These are phyloP conservation scores for Malus hybrid DNA, from an alignment of 331 rosid genomes.

Conservation along the genomic window DNA sequence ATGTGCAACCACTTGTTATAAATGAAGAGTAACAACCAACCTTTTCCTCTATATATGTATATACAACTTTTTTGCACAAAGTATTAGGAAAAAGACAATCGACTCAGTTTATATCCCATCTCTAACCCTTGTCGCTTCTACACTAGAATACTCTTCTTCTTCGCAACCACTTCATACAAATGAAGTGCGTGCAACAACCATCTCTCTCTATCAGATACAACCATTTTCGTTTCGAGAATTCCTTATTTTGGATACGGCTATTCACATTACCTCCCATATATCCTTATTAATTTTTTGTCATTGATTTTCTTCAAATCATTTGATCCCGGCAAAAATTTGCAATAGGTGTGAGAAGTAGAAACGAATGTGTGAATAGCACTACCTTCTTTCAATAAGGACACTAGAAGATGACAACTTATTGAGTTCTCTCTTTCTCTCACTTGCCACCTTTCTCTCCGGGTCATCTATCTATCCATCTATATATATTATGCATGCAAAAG, in stretches of 20 bases:
- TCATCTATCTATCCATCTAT: not conserved
- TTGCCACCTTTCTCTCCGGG: not conserved
- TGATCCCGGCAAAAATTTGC: too few relatives aligned
- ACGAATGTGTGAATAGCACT: not conserved
- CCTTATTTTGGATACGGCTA: too few relatives aligned
- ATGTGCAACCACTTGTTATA: slow-evolving; percentile 23
- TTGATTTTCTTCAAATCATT: too few relatives aligned
- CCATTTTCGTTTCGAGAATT: not conserved
- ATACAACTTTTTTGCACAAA: not conserved
- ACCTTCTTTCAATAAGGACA: not conserved
- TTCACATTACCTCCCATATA: too few relatives aligned
- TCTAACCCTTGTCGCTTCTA: slow-evolving; percentile 5
- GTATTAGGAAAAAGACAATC: not conserved
- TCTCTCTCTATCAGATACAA: not conserved
- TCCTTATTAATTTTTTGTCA: too few relatives aligned
- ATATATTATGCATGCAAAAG: not conserved
- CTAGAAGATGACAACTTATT: not conserved
- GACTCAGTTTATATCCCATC: not conserved
- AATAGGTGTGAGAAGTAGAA: too few relatives aligned
- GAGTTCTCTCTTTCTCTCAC: not conserved
- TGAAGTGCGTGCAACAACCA: not conserved
- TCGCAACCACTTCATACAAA: slow-evolving; percentile 15
- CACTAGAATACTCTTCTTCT: slow-evolving; percentile 14
- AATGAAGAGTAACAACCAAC: slow-evolving; percentile 30
- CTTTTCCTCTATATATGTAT: not conserved